A percentile compares a stretch with the other conserved stretches of the same genome.
phyloP scores from a whole-genome alignment of 1,284 basidiomycete genomes.

The Puccinia novopanici region DNA sequence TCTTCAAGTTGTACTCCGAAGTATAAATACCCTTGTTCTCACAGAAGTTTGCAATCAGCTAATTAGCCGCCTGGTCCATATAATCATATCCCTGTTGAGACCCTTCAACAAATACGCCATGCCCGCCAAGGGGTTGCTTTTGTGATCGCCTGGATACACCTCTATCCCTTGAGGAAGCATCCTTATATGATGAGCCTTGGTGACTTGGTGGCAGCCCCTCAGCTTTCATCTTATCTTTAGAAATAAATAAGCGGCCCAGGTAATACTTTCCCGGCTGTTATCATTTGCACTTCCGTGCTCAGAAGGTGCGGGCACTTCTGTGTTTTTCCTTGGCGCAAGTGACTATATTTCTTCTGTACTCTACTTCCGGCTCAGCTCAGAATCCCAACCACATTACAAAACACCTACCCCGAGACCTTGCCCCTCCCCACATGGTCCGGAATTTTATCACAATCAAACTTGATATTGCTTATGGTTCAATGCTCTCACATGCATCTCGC shows the following conservation, averaged over 20 bases:
- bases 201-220: background rate
- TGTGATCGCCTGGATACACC: conserved; percentile 16
- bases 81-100: background rate
- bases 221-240: background rate
- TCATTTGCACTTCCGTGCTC: background rate
- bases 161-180: background rate
- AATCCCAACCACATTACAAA: background rate
- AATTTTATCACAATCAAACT: background rate
- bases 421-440: background rate
- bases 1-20: no score
- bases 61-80: no score
- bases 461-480: conserved; percentile 20
- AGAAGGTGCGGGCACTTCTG: background rate
- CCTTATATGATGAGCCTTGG: background rate
- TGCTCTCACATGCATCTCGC: background rate
- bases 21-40: no score
- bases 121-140: background rate
- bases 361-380: background rate
- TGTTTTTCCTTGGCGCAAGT: background rate
- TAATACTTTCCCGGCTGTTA: background rate
- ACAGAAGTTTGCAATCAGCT: no score
- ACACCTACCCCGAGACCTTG: background rate
- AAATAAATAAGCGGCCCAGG: background rate
- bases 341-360: background rate
- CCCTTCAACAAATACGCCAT: conserved; percentile 9